phyloP scores from a whole-genome alignment of 139 green algal genomes.

The Desmodesmus armatus region DNA sequence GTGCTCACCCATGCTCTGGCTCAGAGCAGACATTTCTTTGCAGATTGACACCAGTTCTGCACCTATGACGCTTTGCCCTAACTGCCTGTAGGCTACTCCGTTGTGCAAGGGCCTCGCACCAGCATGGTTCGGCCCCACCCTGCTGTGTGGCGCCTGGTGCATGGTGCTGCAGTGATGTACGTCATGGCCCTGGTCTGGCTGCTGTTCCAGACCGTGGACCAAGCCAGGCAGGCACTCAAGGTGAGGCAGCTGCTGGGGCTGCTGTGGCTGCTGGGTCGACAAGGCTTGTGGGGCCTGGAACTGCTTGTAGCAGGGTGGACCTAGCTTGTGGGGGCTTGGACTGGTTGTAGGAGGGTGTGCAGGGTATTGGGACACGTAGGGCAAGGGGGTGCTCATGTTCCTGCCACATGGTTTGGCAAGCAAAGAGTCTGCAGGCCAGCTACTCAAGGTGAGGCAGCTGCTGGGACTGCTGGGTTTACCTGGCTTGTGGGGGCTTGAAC shows the following conservation, averaged over 20 bases:
- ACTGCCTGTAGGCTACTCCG: constrained; percentile 69
- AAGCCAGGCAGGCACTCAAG: constrained; percentile 80
- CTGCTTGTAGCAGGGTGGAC: too few relatives aligned
- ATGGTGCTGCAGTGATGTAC: constrained; percentile 87
- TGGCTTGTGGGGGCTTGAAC: too few relatives aligned
- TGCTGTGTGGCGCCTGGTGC: constrained; percentile 86
- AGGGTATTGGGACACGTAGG: too few relatives aligned
- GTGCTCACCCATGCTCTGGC: too few relatives aligned
- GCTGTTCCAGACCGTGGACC: constrained; percentile 83
- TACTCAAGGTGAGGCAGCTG: too few relatives aligned
- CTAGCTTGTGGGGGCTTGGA: too few relatives aligned
- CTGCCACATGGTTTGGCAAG: too few relatives aligned
- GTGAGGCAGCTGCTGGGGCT: constrained; percentile 48
- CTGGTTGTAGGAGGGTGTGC: too few relatives aligned
- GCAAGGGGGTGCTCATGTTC: too few relatives aligned
- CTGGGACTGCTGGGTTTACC: too few relatives aligned
- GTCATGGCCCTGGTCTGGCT: constrained; percentile 87
- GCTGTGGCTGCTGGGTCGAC: not conserved
- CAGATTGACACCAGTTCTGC: not conserved
- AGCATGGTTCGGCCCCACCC: constrained; percentile 92
- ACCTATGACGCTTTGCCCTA: not conserved
- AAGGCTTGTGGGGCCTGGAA: not conserved
- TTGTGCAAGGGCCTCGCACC: constrained; percentile 77
- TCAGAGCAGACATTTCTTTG: not conserved
- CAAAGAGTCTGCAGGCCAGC: too few relatives aligned